Base-by-base conservation (phyloP, 1,139 yeast species). In the Meyerozyma sp. region DNA sequence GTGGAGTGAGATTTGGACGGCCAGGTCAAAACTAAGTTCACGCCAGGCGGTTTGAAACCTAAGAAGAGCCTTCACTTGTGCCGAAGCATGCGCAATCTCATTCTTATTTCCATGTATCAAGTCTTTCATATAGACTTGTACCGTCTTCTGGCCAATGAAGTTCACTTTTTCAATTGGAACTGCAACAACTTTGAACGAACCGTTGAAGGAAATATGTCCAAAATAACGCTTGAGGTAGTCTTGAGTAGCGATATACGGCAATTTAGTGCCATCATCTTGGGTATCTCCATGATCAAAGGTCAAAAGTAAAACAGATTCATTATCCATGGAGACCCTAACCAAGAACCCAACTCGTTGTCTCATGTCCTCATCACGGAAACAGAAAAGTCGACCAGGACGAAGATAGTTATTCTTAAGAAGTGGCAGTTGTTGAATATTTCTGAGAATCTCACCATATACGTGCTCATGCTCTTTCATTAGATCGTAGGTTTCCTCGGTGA, bases 301-400 rank as follows among this genome's bases (percentile, higher is more conserved):
- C 40, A 77, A 54, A 3, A 75, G 61, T 25, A 70, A 53, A 7
- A 74, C 51, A 2, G 62, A 50, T 3, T 60, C 60, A 8, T 57
- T 51, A 2, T 61, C 52, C 8, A 55, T 48, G 42, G 70, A 70
- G 10, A 69, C 61, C 53, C 71, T 74, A 40, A 77, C 65, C 32
- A 83, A 59, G 50, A 82, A 73, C 2, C 89, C 95, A 16, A 81
- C 61, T 42, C 71, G 68, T 1, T 77, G 58, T 5, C 62, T 70
- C 9, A 61, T 55, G 3, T 59, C 61, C 32, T 57, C 55, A 53
- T 81, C 82, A 48, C 81, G 73, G 60, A 68, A 86, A 9, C 83
- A 73, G 43, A 88, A 59, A 43, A 86, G 58, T 47, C 89, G 70
- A 8, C 95, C 95, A 2, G 66, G 58, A 40, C 63, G 68, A 43